Percentiles rank a stretch among this genome's conserved stretches.
phyloP scores from a whole-genome alignment of 176 grass and related monocot species.

The Thalia dealbata region DNA sequence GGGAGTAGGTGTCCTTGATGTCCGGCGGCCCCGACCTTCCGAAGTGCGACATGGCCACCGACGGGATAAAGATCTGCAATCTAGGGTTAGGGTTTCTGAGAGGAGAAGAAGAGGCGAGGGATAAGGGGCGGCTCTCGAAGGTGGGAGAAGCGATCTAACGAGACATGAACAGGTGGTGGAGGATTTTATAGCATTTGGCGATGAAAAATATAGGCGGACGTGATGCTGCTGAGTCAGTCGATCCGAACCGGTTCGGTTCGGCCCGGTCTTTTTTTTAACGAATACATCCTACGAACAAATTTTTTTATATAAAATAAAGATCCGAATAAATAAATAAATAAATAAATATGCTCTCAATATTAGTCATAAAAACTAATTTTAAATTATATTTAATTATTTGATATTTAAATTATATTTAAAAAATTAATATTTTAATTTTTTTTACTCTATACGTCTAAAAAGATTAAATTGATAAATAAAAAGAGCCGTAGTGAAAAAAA shows the following conservation, averaged over 20 bases:
- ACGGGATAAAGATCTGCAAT: constrained; percentile 3
- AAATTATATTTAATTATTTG: too few species aligned
- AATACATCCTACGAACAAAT: too few species aligned
- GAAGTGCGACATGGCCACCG: constrained; percentile 68
- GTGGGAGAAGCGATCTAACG: background rate
- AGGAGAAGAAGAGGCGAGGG: background rate
- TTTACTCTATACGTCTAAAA: too few species aligned
- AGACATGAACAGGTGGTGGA: background rate
- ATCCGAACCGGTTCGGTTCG: background rate
- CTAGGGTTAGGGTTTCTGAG: constrained; percentile 26
- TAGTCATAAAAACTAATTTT: too few species aligned
- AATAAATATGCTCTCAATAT: too few species aligned
- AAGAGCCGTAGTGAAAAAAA: too few species aligned
- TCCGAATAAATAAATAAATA: too few species aligned
- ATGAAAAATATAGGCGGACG: background rate
- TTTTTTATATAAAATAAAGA: too few species aligned
- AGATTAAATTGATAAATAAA: too few species aligned
- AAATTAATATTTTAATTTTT: too few species aligned
- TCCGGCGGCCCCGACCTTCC: constrained; percentile 77
- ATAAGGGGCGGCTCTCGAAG: background rate
- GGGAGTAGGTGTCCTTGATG: constrained; percentile 77
- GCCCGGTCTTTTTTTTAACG: background rate
- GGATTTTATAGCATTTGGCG: background rate
- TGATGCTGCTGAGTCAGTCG: background rate
- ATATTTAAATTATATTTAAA: too few species aligned